Evolutionary conservation across 2,329 filamentous ascomycete species (phyloP), one percentile per base, ranked within the genome.

Genomic region (Colletotrichum spaethianum): DNA sequence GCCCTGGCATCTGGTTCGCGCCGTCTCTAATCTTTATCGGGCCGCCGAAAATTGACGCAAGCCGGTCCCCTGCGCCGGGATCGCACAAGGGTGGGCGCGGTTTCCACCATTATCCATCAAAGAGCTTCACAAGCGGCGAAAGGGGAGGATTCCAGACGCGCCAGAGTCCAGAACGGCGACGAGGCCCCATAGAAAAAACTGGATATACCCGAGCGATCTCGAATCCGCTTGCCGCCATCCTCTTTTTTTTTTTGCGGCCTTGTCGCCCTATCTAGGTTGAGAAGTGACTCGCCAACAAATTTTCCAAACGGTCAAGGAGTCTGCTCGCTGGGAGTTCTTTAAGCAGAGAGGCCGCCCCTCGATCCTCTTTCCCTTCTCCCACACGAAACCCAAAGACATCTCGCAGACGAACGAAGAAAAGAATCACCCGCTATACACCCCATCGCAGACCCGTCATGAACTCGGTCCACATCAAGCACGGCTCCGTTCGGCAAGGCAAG

Each of bases 131-230:
- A n/a, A 36, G 44, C 59, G 44, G 59, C 59, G 18, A 62, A 46
- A 44, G 38, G 40, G 40, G 40, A 26, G 56, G 12, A 33, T 53
- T 31, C 56, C 40, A 60, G 42, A 46, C 38, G 26, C 28, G 40
- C 38, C 57, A 60, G 59, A 33, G 59, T 52, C 60, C 60, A 52
- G 60, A 63, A 52, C 44, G n/a, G 44, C 46, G 44, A 40, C 31
- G 14, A n/a, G 44, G 60, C 2, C 9, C 60, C 60, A 63, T 28
- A 63, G 40, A 38, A 20, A 63, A 63, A 63, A 63, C 2, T 63
- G 60, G 60, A 63, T 52, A 63, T 20, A 63, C 60, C 60, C 60
- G 60, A 63, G 46, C 60, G 46, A 63, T 63, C 60, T 63, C 44
- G 46, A 63, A 40, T n/a, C 26, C 5, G 28, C 28, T 63, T 40